phyloP scores from a whole-genome alignment of 1,284 basidiomycete species.

The Microbotryum scabiosae region DNA sequence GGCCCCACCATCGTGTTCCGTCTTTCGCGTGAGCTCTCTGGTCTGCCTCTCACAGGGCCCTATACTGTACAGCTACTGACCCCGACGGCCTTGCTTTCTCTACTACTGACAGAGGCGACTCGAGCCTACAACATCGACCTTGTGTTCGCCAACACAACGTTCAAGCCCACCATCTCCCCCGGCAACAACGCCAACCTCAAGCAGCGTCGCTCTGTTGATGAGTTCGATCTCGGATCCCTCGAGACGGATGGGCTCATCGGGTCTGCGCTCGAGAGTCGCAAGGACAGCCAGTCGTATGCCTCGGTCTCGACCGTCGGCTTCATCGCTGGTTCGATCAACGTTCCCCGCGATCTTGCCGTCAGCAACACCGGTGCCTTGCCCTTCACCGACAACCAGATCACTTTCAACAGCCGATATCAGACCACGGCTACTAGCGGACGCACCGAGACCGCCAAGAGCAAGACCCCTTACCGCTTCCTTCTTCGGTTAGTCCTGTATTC shows the following conservation, averaged over 20 bases:
- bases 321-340: conserved; percentile 2
- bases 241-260: neutral
- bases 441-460: conserved; percentile 4
- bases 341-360: conserved; percentile 20
- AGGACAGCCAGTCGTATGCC: neutral
- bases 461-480: neutral
- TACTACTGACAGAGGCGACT: conserved; percentile 1
- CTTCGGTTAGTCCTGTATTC: too few species aligned
- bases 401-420: conserved; percentile 15
- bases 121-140: conserved; percentile 18
- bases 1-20: conserved; percentile 12
- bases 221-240: too few species aligned
- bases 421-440: neutral
- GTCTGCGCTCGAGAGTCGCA: neutral
- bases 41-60: too few species aligned
- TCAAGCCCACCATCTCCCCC: conserved; percentile 10
- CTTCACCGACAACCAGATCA: conserved; percentile 14
- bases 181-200: conserved; percentile 7
- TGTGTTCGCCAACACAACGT: conserved; percentile 20
- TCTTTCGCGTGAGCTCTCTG: conserved; percentile 1
- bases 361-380: neutral
- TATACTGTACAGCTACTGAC: too few species aligned
- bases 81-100: too few species aligned
- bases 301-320: conserved; percentile 10
- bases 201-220: neutral